These are phyloP conservation scores for Lophiostoma macrostomum DNA, from an alignment of 495 filamentous ascomycete species.

Conservation along the genomic window DNA sequence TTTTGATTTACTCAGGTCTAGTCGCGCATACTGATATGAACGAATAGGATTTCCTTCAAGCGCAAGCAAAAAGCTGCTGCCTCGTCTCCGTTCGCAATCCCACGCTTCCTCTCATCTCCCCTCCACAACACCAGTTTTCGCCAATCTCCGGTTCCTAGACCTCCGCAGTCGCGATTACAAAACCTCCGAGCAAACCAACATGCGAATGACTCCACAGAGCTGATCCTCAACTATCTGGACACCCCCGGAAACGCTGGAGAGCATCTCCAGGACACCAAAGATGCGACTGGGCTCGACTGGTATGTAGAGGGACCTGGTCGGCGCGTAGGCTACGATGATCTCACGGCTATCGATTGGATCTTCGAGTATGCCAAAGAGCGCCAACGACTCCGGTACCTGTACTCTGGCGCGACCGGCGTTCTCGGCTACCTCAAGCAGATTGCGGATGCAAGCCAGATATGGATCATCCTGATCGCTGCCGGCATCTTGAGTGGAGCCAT, in stretches of 20 bases:
- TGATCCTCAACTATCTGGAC: conserved; percentile 43
- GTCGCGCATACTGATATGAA: neutral
- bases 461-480: conserved; percentile 77
- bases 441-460: conserved; percentile 83
- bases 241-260: conserved; percentile 38
- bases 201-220: conserved; percentile 36
- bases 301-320: conserved; percentile 86
- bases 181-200: conserved; percentile 13
- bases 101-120: conserved; percentile 52
- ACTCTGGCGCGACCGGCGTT: conserved; percentile 64
- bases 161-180: conserved; percentile 7
- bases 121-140: conserved; percentile 32
- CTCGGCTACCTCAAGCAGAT: conserved; percentile 69
- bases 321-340: conserved; percentile 90
- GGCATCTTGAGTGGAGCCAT: conserved; percentile 79
- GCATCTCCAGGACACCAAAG: conserved; percentile 52
- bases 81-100: conserved; percentile 57
- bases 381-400: conserved; percentile 74
- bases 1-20: neutral
- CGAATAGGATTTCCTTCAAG: conserved; percentile 71
- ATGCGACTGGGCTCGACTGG: conserved; percentile 73
- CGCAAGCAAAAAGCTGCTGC: conserved; percentile 67
- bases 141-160: conserved; percentile 30
- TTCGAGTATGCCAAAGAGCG: conserved; percentile 98
- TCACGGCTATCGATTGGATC: conserved; percentile 99